These are phyloP conservation scores for Alternaria angustiovoidea DNA, from an alignment of 2,329 filamentous ascomycete species.

Conservation along the genomic window DNA sequence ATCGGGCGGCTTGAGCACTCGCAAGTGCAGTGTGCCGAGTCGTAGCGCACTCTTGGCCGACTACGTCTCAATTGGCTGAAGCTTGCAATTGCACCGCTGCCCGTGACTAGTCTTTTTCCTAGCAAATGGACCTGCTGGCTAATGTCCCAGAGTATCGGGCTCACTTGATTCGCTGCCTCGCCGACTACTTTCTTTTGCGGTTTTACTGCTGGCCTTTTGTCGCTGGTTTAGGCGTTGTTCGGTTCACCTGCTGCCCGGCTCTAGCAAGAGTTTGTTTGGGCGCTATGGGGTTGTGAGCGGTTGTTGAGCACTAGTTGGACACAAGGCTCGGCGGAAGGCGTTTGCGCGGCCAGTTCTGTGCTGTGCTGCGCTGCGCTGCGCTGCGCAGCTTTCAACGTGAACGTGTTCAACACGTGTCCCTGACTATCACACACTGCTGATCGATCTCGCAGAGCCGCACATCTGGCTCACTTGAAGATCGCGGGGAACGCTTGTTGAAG, in stretches of 20 bases:
- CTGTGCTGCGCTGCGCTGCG: background rate
- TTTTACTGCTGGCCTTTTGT: constrained; percentile 6
- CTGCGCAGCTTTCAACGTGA: background rate
- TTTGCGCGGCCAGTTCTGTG: background rate
- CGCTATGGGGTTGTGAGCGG: constrained; percentile 3
- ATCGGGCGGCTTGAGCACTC: constrained; percentile 18
- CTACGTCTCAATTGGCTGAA: constrained; percentile 20
- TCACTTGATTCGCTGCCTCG: constrained; percentile 28
- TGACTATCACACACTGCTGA: constrained; percentile 11
- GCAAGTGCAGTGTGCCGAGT: constrained; percentile 13
- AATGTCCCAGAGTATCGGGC: constrained; percentile 23
- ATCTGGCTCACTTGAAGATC: constrained; percentile 28
- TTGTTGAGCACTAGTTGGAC: constrained; percentile 4
- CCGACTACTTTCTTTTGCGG: constrained; percentile 20
- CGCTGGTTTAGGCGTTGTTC: constrained; percentile 13
- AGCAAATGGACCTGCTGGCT: constrained; percentile 15
- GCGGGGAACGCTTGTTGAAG: constrained; percentile 31
- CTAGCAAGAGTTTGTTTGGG: constrained; percentile 11
- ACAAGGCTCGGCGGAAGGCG: background rate
- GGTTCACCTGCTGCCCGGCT: constrained; percentile 15
- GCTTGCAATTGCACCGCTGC: constrained; percentile 23
- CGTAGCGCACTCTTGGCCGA: constrained; percentile 2
- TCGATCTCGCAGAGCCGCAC: constrained; percentile 30
- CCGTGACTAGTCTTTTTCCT: constrained; percentile 18
- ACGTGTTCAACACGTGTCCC: constrained; percentile 15